A percentile compares a stretch with the other conserved stretches of the same genome.
These are phyloP conservation scores for Penicillium egyptiacum DNA, from an alignment of 495 filamentous ascomycete species.

Conservation along the genomic window DNA sequence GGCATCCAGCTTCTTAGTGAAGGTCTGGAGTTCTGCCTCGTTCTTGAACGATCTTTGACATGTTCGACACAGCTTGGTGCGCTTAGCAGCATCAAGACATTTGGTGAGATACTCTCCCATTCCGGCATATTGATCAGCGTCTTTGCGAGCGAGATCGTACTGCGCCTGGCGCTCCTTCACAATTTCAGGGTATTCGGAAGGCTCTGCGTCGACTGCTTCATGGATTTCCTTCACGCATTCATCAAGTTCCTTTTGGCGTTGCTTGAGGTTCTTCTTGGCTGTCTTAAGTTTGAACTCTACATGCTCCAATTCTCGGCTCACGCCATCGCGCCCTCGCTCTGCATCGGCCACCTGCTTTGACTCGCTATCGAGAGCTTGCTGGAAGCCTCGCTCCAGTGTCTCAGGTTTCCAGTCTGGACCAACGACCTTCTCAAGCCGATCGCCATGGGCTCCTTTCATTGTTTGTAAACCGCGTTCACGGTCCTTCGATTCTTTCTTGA, in stretches of 20 bases:
- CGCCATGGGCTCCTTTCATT: slow-evolving; percentile 70
- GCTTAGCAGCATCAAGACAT: slow-evolving; percentile 57
- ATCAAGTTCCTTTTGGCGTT: slow-evolving; percentile 63
- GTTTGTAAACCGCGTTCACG: slow-evolving; percentile 70
- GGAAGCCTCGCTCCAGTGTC: slow-evolving; percentile 70
- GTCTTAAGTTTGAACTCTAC: slow-evolving; percentile 74
- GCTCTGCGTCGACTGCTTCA: slow-evolving; percentile 54
- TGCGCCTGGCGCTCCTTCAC: slow-evolving; percentile 58
- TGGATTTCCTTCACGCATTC: slow-evolving; percentile 52
- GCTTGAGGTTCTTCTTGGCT: slow-evolving; percentile 56
- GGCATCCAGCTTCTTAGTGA: slow-evolving; percentile 61
- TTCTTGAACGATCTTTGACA: slow-evolving; percentile 65
- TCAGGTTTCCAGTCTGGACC: slow-evolving; percentile 64
- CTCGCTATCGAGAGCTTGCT: slow-evolving; percentile 59
- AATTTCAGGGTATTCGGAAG: slow-evolving; percentile 51
- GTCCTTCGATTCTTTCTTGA: slow-evolving; percentile 73
- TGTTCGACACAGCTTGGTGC: slow-evolving; percentile 66
- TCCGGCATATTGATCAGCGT: slow-evolving; percentile 60
- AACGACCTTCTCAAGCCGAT: slow-evolving; percentile 63
- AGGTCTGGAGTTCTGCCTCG: slow-evolving; percentile 54
- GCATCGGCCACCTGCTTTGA: slow-evolving; percentile 55
- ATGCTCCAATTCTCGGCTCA: slow-evolving; percentile 72
- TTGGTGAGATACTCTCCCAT: slow-evolving; percentile 63
- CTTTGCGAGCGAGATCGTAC: slow-evolving; percentile 60
- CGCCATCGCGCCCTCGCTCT: slow-evolving; percentile 65